Base-by-base conservation (phyloP, 768 basidiomycete species). In the Termitomyces sp. region DNA sequence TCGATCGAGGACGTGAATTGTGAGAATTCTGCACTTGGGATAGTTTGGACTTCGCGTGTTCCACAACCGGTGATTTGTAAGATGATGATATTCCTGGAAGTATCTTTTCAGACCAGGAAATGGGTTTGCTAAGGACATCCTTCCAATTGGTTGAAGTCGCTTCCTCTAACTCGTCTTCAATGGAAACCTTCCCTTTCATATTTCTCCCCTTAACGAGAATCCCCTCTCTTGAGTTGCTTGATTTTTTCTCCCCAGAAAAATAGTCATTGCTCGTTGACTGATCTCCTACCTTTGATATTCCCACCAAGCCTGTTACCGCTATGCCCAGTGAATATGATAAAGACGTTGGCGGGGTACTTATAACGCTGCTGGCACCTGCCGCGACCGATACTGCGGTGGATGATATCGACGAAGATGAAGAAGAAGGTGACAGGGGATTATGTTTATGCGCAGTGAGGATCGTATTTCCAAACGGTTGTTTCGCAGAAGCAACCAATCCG, bases 321-420 rank as follows among this genome's bases (percentile, higher is more conserved):
- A 76, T 77, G 18, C 77, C 77, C 12, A 82, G 70, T 4, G 70
- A 83, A 65, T 75, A 76, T 35, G 72, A 81, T 56, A 76, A 69
- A 5, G 84, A 84, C 18, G 83, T 85, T 13, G 81, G 82, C 5
- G 83, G 84, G 10, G 81, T 85, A 65, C 81, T 83, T 58, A 77
- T 70, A 16, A 75, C 70, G 58, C 78, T 79, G 58, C 72, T 73
- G 8, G 78, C 74, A 12, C 72, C 73, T 43, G 70, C 69, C 24
- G 70, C 67, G 20, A 74, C 71, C 6, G 73, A 75, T 1, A 64
- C 73, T 51, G 71, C 61, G 18, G 74, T 75, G 14, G 80, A 82
- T 12, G 76, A 76, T 51, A 80, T 70, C 1, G 81, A 83, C 5
- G 81, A 78, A 8, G 82, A 80, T 1, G 82, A 84, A 0, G 80